These are phyloP conservation scores for Pleurotus tuber-regium DNA, from an alignment of 768 basidiomycete species.

Conservation along the genomic window DNA sequence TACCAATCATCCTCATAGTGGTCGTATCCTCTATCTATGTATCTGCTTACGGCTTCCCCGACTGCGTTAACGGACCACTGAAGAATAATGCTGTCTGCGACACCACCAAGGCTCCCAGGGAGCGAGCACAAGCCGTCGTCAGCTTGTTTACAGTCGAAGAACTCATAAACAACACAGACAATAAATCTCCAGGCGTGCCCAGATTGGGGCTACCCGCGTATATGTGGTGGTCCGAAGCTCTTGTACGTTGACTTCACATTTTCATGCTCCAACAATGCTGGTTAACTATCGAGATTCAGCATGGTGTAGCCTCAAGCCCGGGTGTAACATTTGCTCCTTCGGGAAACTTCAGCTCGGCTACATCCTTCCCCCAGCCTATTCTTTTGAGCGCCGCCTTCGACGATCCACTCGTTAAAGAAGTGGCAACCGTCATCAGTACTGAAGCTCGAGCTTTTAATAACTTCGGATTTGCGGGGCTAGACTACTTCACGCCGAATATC, in stretches of 20 bases:
- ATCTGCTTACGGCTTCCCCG: constrained; percentile 40
- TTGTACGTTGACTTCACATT: constrained; percentile 31
- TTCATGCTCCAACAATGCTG: neutral
- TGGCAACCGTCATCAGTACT: constrained; percentile 53
- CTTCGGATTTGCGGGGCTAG: constrained; percentile 46
- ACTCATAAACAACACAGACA: constrained; percentile 49
- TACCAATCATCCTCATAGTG: constrained; percentile 8
- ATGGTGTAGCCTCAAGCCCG: constrained; percentile 52
- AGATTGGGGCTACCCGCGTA: constrained; percentile 55
- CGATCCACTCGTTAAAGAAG: constrained; percentile 44
- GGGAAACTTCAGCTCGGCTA: constrained; percentile 55
- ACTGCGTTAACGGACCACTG: constrained; percentile 46
- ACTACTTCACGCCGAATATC: constrained; percentile 58
- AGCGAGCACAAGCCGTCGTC: constrained; percentile 49
- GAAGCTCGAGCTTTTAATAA: constrained; percentile 63
- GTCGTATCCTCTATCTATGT: constrained; percentile 6
- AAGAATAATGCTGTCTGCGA: constrained; percentile 47
- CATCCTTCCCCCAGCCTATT: constrained; percentile 59
- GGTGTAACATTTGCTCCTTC: constrained; percentile 48
- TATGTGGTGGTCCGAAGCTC: constrained; percentile 60
- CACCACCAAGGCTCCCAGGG: constrained; percentile 36
- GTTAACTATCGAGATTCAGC: constrained; percentile 27
- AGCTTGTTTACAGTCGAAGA: constrained; percentile 48
- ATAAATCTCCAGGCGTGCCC: constrained; percentile 48
- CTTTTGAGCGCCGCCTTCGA: constrained; percentile 55